These are phyloP conservation scores for Vitis cinerea DNA, from an alignment of 164 flowering plant genomes.

Conservation along the genomic window DNA sequence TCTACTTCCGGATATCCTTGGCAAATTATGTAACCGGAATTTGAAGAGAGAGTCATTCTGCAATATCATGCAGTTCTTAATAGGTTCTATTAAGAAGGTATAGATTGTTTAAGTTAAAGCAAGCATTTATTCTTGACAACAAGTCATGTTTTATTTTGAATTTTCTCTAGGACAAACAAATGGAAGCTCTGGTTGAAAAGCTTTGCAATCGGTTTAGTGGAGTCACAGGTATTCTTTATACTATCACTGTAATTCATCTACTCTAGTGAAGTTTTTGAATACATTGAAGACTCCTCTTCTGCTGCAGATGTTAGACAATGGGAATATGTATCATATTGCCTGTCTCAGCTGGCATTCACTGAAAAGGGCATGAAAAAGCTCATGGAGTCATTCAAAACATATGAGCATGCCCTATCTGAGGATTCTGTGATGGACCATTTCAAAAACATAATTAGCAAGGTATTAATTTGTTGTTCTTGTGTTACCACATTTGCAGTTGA, in stretches of 20 bases:
- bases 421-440: constrained; percentile 85
- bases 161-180: constrained; percentile 84
- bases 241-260: neutral
- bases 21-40: constrained; percentile 75
- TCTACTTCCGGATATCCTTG: constrained; percentile 95
- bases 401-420: constrained; percentile 78
- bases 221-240: constrained; percentile 55
- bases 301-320: constrained; percentile 81
- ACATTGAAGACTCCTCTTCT: neutral
- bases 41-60: constrained; percentile 68
- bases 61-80: constrained; percentile 95
- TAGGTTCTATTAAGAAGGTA: constrained; percentile 96
- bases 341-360: constrained; percentile 88
- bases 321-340: constrained; percentile 88
- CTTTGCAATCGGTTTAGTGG: constrained; percentile 91
- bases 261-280: neutral
- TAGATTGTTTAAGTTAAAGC: constrained; percentile 5
- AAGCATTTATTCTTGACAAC: neutral
- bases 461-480: constrained; percentile 19
- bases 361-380: constrained; percentile 92
- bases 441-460: constrained; percentile 83
- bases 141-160: neutral
- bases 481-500: neutral
- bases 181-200: constrained; percentile 97
- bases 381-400: constrained; percentile 78